Base-by-base conservation (phyloP, 202 grass and related monocot genomes). In the Dendrocalamus latiflorus region DNA sequence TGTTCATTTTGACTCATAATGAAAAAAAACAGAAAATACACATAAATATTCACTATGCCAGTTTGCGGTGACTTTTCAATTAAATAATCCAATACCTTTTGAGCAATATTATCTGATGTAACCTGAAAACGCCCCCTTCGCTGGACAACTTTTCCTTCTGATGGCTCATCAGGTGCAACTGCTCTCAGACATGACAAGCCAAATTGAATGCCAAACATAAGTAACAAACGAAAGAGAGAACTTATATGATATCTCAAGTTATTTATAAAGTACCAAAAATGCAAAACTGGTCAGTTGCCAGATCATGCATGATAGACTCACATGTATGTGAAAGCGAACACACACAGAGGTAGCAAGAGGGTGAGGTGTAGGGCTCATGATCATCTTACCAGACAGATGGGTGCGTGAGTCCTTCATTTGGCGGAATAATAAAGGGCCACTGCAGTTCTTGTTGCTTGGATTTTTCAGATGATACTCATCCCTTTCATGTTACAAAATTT, bases 71-170 rank as follows among this genome's bases (percentile, higher is more conserved):
- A 77, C 6, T 53, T 57, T 79, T 15, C 51, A 26, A 26, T 34
- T 61, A 63, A 36, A 82, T 17, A 91, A 48, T 20, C 21, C 49
- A 69, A 36, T 92, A 99, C 96, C 96, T 96, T 99, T 82, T 94
- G 89, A 84, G 68, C 73, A 68, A 71, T 45, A 65, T 73, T 89
- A 56, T 90, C 85, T 80, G 91, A 93, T 53, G 89, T 99, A 81
- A 99, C 91, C 74, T 99, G 88, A 76, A 99, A 99, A 22, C 96
- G 91, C 6, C 96, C 96, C 57, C 81, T 93, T 80, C 91, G 87
- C 72, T 85, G 93, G 65, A 96, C 64, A 84, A 90, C 10, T 65
- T 93, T 91, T 79, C 84, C 89, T 89, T 96, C 92, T 25, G 83
- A 65, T 73, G 81, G 42, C 53, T 91, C 93, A 39, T 92, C 93